Conservation (phyloP, 2,329 filamentous ascomycete species). For the Beauveria pseudobassiana region DNA sequence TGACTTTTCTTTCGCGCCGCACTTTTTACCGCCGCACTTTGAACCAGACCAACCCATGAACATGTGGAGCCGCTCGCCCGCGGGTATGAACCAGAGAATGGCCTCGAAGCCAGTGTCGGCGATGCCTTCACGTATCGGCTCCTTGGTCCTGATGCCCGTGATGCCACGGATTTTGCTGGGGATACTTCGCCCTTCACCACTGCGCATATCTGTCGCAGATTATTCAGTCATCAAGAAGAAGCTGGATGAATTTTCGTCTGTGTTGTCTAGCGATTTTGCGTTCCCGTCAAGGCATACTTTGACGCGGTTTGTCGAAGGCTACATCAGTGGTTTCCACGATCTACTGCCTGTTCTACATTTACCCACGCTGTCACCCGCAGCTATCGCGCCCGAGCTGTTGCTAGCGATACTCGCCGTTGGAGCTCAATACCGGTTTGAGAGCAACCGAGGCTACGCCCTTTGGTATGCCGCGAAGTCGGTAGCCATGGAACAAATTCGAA, state of each 20-base stretch:
- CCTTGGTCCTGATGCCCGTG: slow-evolving; percentile 47
- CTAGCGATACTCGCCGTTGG: slow-evolving; percentile 61
- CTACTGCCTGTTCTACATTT: slow-evolving; percentile 56
- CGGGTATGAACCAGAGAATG: slow-evolving; percentile 30
- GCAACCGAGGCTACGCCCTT: slow-evolving; percentile 48
- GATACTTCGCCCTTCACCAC: slow-evolving; percentile 26
- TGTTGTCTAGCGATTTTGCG: slow-evolving; percentile 55
- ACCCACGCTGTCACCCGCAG: slow-evolving; percentile 54
- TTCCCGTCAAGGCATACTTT: slow-evolving; percentile 63
- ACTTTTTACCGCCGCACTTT: slow-evolving; percentile 48
- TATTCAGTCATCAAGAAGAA: slow-evolving; percentile 49
- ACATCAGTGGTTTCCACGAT: slow-evolving; percentile 58
- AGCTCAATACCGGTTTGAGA: slow-evolving; percentile 58
- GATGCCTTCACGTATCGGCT: slow-evolving; percentile 48
- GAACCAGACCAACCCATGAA: slow-evolving; percentile 46
- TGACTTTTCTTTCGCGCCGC: slow-evolving; percentile 45
- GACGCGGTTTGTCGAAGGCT: slow-evolving; percentile 62
- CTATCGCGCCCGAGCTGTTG: slow-evolving; percentile 60
- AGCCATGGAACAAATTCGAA: slow-evolving; percentile 50
- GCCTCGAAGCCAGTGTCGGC: slow-evolving; percentile 42
- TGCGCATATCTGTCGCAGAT: slow-evolving; percentile 47
- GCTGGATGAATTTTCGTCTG: slow-evolving; percentile 53
- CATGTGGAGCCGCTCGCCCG: slow-evolving; percentile 41
- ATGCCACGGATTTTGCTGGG: slow-evolving; percentile 25
- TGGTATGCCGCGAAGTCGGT: slow-evolving; percentile 56